Percentiles rank a stretch among this genome's conserved stretches.
Conservation (phyloP, 257 asterid species). For the Plantago major region DNA sequence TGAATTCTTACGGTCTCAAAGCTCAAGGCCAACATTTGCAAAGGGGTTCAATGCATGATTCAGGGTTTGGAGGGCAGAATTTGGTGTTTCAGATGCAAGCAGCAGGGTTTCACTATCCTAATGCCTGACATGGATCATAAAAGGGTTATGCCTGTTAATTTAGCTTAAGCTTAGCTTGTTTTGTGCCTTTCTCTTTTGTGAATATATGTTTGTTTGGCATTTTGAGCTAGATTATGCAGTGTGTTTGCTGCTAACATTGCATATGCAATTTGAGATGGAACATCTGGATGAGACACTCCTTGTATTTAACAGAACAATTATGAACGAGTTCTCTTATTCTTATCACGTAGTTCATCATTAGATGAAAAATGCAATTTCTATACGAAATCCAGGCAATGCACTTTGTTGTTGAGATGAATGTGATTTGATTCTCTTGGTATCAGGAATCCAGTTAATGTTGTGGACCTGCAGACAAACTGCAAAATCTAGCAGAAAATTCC, state of each 20-base stretch:
- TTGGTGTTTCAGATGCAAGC: slow-evolving; percentile 65
- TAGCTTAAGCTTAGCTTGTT: slow-evolving; percentile 38
- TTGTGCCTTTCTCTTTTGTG: slow-evolving; percentile 36
- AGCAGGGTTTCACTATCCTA: slow-evolving; percentile 52
- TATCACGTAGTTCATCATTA: not conserved
- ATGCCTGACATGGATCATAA: slow-evolving; percentile 33
- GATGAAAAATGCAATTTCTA: too few species aligned
- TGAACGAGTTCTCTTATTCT: slow-evolving; percentile 19
- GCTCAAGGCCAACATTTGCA: slow-evolving; percentile 41
- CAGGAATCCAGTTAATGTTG: not conserved
- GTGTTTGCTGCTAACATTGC: slow-evolving; percentile 14
- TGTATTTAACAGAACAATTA: slow-evolving; percentile 23
- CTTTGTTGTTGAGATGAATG: not conserved
- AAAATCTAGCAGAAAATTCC: not conserved
- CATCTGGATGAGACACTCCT: slow-evolving; percentile 26
- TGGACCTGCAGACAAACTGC: not conserved
- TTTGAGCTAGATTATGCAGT: slow-evolving; percentile 21
- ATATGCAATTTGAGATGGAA: slow-evolving; percentile 25
- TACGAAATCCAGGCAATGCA: not conserved
- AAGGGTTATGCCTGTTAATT: slow-evolving; percentile 23
- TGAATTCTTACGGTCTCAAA: slow-evolving; percentile 40
- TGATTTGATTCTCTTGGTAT: not conserved
- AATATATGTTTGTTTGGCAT: slow-evolving; percentile 37
- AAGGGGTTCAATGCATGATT: slow-evolving; percentile 39
- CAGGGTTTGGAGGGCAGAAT: slow-evolving; percentile 55